Percentiles rank a stretch among this genome's conserved stretches.
phyloP scores from a whole-genome alignment of 2,329 filamentous ascomycete species.

The Ilyonectria robusta region DNA sequence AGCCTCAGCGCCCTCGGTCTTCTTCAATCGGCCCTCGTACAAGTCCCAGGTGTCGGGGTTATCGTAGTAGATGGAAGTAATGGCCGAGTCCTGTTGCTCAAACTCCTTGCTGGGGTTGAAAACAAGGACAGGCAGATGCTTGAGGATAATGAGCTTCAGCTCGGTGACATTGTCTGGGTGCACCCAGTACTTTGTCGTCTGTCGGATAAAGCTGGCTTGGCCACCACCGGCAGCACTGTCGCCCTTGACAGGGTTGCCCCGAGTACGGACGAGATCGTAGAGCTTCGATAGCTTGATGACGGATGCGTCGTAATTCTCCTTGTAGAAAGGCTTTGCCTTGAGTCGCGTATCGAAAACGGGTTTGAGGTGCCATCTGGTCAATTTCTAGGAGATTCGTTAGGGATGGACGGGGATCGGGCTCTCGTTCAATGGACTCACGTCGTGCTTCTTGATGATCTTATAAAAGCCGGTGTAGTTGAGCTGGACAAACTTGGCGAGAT shows the following conservation, averaged over 20 bases:
- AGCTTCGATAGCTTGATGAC: conserved; percentile 95
- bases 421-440: conserved; percentile 69
- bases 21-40: conserved; percentile 94
- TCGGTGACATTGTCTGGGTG: conserved; percentile 99
- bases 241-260: conserved; percentile 92
- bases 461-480: conserved; percentile 99
- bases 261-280: conserved; percentile 93
- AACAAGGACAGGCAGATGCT: conserved; percentile 96
- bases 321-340: conserved; percentile 98
- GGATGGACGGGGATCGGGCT: not conserved
- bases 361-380: conserved; percentile 92
- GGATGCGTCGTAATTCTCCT: conserved; percentile 97
- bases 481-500: conserved; percentile 97
- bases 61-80: conserved; percentile 98
- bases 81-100: conserved; percentile 89
- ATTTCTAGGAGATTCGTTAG: conserved; percentile 76
- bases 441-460: conserved; percentile 99
- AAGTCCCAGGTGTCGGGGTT: conserved; percentile 95
- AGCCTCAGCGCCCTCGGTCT: conserved; percentile 97
- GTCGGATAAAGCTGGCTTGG: conserved; percentile 95
- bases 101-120: conserved; percentile 99
- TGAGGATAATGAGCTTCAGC: conserved; percentile 96
- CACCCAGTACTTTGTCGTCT: conserved; percentile 99
- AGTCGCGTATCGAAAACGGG: conserved; percentile 96
- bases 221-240: conserved; percentile 91